Evolutionary conservation across 306 rosid species (phyloP), one percentile per base, ranked within the genome.

Genomic region (Morella rubra): DNA sequence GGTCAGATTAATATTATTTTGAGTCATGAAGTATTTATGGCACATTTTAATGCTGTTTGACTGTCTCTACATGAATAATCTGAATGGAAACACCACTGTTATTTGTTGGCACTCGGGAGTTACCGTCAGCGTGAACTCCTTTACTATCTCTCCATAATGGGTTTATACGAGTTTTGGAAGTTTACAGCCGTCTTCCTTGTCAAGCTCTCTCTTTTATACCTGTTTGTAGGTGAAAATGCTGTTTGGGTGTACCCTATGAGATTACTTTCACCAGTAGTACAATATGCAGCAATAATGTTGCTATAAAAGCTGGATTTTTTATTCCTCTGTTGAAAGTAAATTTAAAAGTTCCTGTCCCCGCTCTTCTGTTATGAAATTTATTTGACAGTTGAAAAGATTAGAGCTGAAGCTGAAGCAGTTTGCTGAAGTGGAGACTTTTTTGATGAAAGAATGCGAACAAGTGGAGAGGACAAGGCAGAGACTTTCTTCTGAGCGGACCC

Each of bases 361-460:
- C 69, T 51, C 79, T 73, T 52, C 24, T 77, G 55, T 18, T 49
- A 42, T 60, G 22, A 51, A 52, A 64, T 51, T 88, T 71, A 24
- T 77, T 20, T 79, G 56, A 71, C 93, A 96, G 99, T 81, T 96
- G 93, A 96, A 91, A 83, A 91, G 98, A 87, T 77, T 96, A 86
- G 98, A 96, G 82, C 77, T 96, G 93, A 96, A 96, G 91, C 86
- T 96, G 82, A 93, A 96, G 89, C 99, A 96, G 80, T 96, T 96
- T 81, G 99, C 98, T 22, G 99, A 96, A 88, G 90, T 96, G 75
- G 99, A 96, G 85, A 93, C 99, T 16, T 85, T 89, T 51, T 84
- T 96, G 81, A 91, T 93, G 99, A 96, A 96, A 81, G 99, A 96
- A 84, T 93, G 98, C 0, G 99, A 96, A 72, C 98, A 96, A 86